phyloP scores from a whole-genome alignment of 2,329 filamentous ascomycete genomes.

The Pseudogymnoascus sp. region DNA sequence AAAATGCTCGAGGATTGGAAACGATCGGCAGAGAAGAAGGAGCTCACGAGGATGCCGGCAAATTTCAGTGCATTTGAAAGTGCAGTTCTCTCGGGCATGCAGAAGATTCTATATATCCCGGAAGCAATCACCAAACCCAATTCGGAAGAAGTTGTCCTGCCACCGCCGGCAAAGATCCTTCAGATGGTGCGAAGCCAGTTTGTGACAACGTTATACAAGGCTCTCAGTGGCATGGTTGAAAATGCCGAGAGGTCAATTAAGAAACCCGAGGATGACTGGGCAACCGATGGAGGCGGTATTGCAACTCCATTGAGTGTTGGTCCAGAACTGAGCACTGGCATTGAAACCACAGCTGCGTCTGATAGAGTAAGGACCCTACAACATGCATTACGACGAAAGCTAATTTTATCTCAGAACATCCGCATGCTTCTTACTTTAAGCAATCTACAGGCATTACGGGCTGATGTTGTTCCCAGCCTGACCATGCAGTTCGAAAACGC shows the following conservation, averaged over 20 bases:
- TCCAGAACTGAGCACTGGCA: slow-evolving; percentile 34
- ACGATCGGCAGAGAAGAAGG: slow-evolving; percentile 68
- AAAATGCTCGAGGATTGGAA: slow-evolving; percentile 93
- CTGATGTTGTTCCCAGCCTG: slow-evolving; percentile 77
- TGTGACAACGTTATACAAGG: slow-evolving; percentile 88
- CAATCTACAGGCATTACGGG: slow-evolving; percentile 78
- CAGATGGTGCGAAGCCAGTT: slow-evolving; percentile 90
- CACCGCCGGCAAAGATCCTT: slow-evolving; percentile 78
- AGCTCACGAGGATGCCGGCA: slow-evolving; percentile 84
- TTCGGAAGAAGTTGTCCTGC: slow-evolving; percentile 68
- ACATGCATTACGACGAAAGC: background rate
- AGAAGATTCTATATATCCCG: slow-evolving; percentile 89
- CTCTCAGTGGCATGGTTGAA: slow-evolving; percentile 90
- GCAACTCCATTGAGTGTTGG: slow-evolving; percentile 26
- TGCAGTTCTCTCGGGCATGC: slow-evolving; percentile 74
- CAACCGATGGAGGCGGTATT: slow-evolving; percentile 26
- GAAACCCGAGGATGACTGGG: slow-evolving; percentile 39
- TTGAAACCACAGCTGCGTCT: slow-evolving; percentile 44
- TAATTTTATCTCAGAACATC: slow-evolving; percentile 55
- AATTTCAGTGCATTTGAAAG: slow-evolving; percentile 82
- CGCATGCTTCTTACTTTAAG: slow-evolving; percentile 90
- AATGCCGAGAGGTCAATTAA: slow-evolving; percentile 75
- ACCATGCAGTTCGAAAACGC: slow-evolving; percentile 87
- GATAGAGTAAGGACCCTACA: slow-evolving; percentile 39
- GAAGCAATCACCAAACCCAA: slow-evolving; percentile 72